Evolutionary conservation across 768 basidiomycete genomes (phyloP).

Genomic region (Harrya chromipes): DNA sequence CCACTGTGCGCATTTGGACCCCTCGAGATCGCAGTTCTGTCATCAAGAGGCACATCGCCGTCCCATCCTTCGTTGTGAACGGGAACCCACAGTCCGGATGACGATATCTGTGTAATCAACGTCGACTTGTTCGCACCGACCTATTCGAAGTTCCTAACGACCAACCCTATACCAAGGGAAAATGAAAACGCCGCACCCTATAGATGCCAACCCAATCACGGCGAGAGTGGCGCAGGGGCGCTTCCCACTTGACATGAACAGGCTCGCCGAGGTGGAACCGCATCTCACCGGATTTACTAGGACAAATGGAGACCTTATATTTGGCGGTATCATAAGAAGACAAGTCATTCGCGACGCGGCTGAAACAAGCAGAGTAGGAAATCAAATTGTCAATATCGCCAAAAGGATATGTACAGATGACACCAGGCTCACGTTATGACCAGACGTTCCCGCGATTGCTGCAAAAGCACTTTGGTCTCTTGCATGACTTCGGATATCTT

Average conservation of each 20-base stretch:
- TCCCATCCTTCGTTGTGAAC: conserved; percentile 93
- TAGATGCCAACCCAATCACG: conserved; percentile 97
- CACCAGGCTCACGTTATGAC: conserved; percentile 76
- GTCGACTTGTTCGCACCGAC: conserved; percentile 85
- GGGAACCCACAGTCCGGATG: conserved; percentile 90
- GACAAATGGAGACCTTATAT: conserved; percentile 67
- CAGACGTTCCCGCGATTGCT: conserved; percentile 86
- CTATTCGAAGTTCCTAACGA: conserved; percentile 35
- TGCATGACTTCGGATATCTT: conserved; percentile 85
- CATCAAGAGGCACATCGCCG: conserved; percentile 68
- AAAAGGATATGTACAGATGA: neutral
- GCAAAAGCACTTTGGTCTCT: conserved; percentile 87
- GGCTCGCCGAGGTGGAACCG: conserved; percentile 91
- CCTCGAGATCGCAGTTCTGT: conserved; percentile 34
- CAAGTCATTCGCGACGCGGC: conserved; percentile 81
- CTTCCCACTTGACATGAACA: conserved; percentile 83
- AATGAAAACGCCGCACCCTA: conserved; percentile 44
- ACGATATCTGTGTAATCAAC: conserved; percentile 79
- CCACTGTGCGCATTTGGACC: conserved; percentile 53
- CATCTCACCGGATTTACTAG: conserved; percentile 46
- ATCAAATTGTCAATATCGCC: neutral
- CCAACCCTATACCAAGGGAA: neutral
- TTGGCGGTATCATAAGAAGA: conserved; percentile 75
- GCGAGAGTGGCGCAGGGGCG: conserved; percentile 80
- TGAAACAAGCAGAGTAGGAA: conserved; percentile 16